These are phyloP conservation scores for Pichia sp. DNA, from an alignment of 1,139 yeast genomes.

Conservation along the genomic window DNA sequence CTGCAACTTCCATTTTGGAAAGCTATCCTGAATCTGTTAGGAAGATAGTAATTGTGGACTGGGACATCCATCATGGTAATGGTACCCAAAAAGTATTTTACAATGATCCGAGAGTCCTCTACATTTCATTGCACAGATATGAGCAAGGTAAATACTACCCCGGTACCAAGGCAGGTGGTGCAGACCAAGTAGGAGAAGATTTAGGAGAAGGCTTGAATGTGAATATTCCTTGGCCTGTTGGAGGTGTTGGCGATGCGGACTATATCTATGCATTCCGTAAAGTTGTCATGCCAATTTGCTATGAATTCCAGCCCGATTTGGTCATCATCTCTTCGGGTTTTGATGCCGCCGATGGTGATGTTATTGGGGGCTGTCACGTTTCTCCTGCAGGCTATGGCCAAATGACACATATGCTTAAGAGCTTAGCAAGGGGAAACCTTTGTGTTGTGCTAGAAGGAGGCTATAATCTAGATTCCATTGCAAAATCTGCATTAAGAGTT, in stretches of 20 bases:
- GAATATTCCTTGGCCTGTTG: constrained; percentile 91
- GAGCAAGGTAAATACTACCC: constrained; percentile 94
- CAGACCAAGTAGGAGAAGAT: constrained; percentile 77
- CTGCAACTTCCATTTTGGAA: constrained; percentile 80
- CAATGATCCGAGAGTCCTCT: constrained; percentile 84
- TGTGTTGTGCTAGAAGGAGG: constrained; percentile 97
- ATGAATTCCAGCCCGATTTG: constrained; percentile 89
- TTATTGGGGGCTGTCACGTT: constrained; percentile 96
- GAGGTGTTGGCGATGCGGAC: constrained; percentile 95
- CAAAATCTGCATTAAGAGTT: constrained; percentile 86
- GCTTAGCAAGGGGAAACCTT: constrained; percentile 80
- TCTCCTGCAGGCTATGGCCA: constrained; percentile 95
- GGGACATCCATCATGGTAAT: constrained; percentile 99
- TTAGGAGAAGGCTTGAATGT: constrained; percentile 81
- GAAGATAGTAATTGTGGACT: constrained; percentile 78
- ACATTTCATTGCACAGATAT: constrained; percentile 86
- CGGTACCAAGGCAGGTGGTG: constrained; percentile 79
- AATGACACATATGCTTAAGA: constrained; percentile 89
- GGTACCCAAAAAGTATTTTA: constrained; percentile 94
- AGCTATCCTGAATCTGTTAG: constrained; percentile 86
- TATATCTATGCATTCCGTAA: constrained; percentile 87
- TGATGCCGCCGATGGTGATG: constrained; percentile 98
- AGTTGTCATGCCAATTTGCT: constrained; percentile 83
- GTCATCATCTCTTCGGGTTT: constrained; percentile 93
- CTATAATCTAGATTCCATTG: constrained; percentile 85